Conservation (phyloP, 2,329 filamentous ascomycete genomes). For the Paraphaeosphaeria sporulosa region DNA sequence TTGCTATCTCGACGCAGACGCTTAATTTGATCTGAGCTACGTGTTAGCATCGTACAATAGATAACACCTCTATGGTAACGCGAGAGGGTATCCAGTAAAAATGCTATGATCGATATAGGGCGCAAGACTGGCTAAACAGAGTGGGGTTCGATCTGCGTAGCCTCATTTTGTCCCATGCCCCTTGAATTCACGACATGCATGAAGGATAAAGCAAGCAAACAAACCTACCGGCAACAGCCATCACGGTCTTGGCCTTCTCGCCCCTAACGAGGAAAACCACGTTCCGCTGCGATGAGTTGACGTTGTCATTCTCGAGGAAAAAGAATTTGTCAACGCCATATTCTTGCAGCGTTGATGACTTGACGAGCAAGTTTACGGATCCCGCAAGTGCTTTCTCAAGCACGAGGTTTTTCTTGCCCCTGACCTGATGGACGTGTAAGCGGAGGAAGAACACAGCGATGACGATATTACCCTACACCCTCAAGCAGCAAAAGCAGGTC, state of each 20-base stretch:
- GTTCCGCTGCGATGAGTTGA: constrained; percentile 93
- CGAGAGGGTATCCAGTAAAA: constrained; percentile 37
- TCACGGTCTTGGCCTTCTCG: constrained; percentile 84
- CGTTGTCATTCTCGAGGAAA: constrained; percentile 93
- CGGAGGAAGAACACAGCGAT: constrained; percentile 32
- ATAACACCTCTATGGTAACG: constrained; percentile 30
- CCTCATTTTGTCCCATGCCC: constrained; percentile 64
- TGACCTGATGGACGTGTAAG: constrained; percentile 69
- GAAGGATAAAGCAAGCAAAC: constrained; percentile 14
- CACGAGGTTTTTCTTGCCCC: constrained; percentile 98
- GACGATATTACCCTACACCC: constrained; percentile 75
- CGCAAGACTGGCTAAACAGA: constrained; percentile 65
- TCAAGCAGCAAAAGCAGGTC: constrained; percentile 91
- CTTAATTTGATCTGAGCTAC: constrained; percentile 80
- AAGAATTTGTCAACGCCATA: constrained; percentile 99
- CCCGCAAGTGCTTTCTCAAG: constrained; percentile 91
- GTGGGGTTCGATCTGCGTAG: constrained; percentile 60
- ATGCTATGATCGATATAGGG: constrained; percentile 57
- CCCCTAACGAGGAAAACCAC: constrained; percentile 92
- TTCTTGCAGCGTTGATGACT: constrained; percentile 93
- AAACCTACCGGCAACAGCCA: constrained; percentile 81
- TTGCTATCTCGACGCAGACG: constrained; percentile 86
- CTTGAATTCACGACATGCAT: neutral
- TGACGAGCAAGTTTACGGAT: constrained; percentile 88
- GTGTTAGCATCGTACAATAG: constrained; percentile 59